Evolutionary conservation across 1,284 basidiomycete species (phyloP), one percentile per base, ranked within the genome.

Genomic region (Ceratobasidium sp.): DNA sequence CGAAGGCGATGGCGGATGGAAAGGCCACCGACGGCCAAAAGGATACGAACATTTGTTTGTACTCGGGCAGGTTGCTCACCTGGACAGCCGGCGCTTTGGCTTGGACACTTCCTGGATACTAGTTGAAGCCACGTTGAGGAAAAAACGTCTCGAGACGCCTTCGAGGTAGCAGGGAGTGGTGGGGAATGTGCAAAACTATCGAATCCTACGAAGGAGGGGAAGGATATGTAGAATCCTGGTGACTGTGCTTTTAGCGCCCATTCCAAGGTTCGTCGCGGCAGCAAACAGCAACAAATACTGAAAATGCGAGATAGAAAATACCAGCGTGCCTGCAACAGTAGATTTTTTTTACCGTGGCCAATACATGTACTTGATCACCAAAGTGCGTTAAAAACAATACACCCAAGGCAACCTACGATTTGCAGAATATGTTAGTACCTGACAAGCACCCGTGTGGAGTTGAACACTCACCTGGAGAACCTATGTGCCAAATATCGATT

Each of bases 51-150:
- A 72, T 62, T 62, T 27, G 46, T 46, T 59, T 53, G 56, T 24
- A 48, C 39, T 37, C 53, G 53, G 46, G 66, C 62, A 31, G 22
- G 27, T 69, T 46, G 69, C 69, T 72, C 69, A 72, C 69, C 69
- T 72, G 69, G 69, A 72, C 69, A 72, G 58, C 69, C 69, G 61
- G 24, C 69, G 69, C 69, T 72, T 72, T 29, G 69, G 69, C 69
- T 41, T 72, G 56, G 69, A 62, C 69, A 53, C 69, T 48, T 37
- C 69, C 58, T 72, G 58, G 43, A 72, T 46, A 31, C 69, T 72
- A 46, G 69, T 72, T 62, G 69, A 72, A 72, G 69, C 69, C 69
- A 72, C 69, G 69, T 51, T 61, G 46, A 37, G 54, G 48, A 53
- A 72, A 48, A 51, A 31, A n/a, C 24, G 31, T 31, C 49, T 72